These are phyloP conservation scores for Metarhizium robertsii DNA, from an alignment of 2,329 filamentous ascomycete genomes.

Conservation along the genomic window DNA sequence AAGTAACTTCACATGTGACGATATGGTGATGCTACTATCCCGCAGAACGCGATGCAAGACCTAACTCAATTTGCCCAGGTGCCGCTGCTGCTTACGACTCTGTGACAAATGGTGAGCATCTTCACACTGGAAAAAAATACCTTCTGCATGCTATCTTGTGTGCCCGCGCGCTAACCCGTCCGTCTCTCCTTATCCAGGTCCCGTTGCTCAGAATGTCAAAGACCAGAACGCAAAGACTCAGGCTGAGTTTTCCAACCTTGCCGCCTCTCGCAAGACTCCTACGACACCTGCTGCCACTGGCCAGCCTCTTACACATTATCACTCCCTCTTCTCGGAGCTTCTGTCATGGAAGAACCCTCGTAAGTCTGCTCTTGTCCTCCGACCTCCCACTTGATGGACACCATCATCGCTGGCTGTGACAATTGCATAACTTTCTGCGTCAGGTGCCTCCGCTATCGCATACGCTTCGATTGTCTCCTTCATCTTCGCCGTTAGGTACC, in stretches of 20 bases:
- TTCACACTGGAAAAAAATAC: background rate
- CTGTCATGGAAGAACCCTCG: conserved; percentile 62
- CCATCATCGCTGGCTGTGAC: background rate
- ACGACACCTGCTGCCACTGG: conserved; percentile 45
- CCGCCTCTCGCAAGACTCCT: conserved; percentile 46
- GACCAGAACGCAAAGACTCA: conserved; percentile 46
- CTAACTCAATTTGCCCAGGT: conserved; percentile 23
- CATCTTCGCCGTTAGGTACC: conserved; percentile 56
- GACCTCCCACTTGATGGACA: background rate
- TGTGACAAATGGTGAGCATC: conserved; percentile 30
- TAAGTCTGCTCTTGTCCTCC: conserved; percentile 24
- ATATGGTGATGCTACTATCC: background rate
- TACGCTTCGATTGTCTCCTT: conserved; percentile 47
- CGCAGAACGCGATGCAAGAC: background rate
- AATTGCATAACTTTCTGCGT: background rate
- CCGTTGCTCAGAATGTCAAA: conserved; percentile 50
- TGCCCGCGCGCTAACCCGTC: background rate
- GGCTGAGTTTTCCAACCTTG: conserved; percentile 48
- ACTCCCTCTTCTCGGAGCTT: conserved; percentile 61
- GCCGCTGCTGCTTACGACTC: conserved; percentile 38
- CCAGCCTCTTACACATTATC: conserved; percentile 58
- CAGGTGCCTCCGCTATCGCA: conserved; percentile 56
- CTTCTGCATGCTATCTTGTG: background rate
- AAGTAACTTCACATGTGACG: conserved; percentile 5
- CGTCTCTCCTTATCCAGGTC: conserved; percentile 29